Base-by-base conservation (phyloP, 495 filamentous ascomycete genomes). In the Tuber microsphaerosporum region DNA sequence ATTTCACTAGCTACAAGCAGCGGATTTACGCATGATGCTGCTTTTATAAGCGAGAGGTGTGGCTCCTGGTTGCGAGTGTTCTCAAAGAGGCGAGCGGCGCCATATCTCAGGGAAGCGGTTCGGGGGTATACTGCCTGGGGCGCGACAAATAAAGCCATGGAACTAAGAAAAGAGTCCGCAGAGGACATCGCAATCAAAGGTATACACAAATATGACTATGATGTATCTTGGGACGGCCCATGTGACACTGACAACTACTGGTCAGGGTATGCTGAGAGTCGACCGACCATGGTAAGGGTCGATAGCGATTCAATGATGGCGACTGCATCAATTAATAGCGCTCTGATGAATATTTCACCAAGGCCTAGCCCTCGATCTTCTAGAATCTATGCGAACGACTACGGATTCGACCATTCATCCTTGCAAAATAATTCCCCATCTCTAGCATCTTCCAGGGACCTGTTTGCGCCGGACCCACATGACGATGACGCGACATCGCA, bases 51-150 rank as follows among this genome's bases (percentile, higher is more conserved):
- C 44, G 81, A 83, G 44, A 81, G 81, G 34, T 82, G 81, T 45
- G 81, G 81, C 44, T 68, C 69, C 39, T 83, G 81, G 81, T 69
- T 83, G 22, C 77, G 69, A 61, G 74, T 71, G 9, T 75, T 81
- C 69, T 83, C 81, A 14, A 79, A 71, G 70, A 78, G 75, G 42
- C 76, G 81, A n/a, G 78, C 81, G 69, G 75, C 71, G 17, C 81
- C 81, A 46, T 83, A 82, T 69, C 51, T 83, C 22, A 81, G 81
- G 48, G 79, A 83, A 73, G 81, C 81, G 44, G 77, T 77, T n/a
- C 79, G 81, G 39, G 77, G 76, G 45, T 83, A 83, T 71, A 80
- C 76, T 37, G 14, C 77, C 34, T 82, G 80, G 76, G 81, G 81
- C 34, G 81, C 81, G 19, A 81, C 78, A 61, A 80, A 78, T 73